Evolutionary conservation across 164 flowering plant species (phyloP).

Genomic region (Aristolochia fimbriata): DNA sequence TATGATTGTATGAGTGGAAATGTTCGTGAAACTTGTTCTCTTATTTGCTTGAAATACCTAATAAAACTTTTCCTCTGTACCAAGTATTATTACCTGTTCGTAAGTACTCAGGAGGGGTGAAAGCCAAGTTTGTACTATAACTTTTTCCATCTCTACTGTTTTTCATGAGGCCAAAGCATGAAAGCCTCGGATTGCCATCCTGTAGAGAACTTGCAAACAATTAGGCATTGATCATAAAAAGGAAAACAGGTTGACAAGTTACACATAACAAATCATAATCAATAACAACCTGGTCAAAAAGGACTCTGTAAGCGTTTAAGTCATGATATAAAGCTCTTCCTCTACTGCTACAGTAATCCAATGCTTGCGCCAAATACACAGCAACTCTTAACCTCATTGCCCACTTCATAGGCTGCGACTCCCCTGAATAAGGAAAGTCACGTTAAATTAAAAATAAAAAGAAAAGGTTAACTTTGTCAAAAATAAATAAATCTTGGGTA

Average conservation of each 20-base stretch:
- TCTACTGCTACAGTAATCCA: conserved; percentile 18
- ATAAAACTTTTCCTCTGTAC: too few relatives aligned
- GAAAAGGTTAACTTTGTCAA: not conserved
- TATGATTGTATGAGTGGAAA: too few relatives aligned
- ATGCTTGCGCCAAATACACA: conserved; percentile 15
- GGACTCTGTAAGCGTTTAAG: conserved; percentile 17
- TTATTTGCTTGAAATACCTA: too few relatives aligned
- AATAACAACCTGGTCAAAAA: conserved; percentile 15
- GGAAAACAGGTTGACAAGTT: not conserved
- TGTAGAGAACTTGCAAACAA: conserved; percentile 1
- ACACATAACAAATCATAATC: not conserved
- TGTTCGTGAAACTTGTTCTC: too few relatives aligned
- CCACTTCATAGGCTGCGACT: conserved; percentile 18
- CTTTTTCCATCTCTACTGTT: conserved; percentile 19
- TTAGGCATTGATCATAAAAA: conserved; percentile 1
- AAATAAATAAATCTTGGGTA: not conserved
- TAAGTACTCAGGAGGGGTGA: conserved; percentile 16
- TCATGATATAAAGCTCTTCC: conserved; percentile 18
- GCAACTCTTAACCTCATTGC: conserved; percentile 19
- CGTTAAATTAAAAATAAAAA: not conserved
- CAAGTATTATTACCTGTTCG: conserved; percentile 14
- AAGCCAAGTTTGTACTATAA: conserved; percentile 17
- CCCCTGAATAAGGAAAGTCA: conserved; percentile 9
- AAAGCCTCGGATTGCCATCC: conserved; percentile 17
- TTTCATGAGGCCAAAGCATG: conserved; percentile 19